phyloP scores from a whole-genome alignment of 75 land plant species.

The Pinus tabuliformis region DNA sequence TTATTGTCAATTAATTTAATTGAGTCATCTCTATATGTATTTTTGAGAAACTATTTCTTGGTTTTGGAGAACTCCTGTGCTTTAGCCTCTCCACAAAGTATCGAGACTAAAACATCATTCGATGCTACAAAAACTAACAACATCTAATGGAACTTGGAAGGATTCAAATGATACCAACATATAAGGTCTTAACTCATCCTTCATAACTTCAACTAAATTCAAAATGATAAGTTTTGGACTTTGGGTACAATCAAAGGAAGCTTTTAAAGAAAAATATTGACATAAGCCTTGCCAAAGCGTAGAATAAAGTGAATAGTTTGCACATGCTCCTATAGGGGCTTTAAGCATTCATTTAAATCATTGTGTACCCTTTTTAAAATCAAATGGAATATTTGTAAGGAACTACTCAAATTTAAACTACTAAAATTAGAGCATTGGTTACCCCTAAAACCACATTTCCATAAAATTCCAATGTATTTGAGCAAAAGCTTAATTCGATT shows the following conservation, averaged over 20 bases:
- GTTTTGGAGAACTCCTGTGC: too few species aligned
- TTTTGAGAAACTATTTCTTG: too few species aligned
- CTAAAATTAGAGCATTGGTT: constrained; percentile 12
- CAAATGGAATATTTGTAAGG: constrained; percentile 32
- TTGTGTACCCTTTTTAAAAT: constrained; percentile 27
- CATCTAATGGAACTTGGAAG: constrained; percentile 31
- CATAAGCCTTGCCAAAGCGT: constrained; percentile 21
- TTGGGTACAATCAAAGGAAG: background rate
- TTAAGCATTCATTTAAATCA: constrained; percentile 11
- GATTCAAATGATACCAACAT: constrained; percentile 36
- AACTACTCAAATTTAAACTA: constrained; percentile 19
- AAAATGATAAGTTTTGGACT: constrained; percentile 7
- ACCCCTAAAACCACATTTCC: constrained; percentile 8
- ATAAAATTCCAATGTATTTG: constrained; percentile 24
- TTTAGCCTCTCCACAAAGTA: too few species aligned
- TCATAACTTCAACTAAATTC: constrained; percentile 21
- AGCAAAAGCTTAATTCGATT: constrained; percentile 25
- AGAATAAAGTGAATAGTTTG: constrained; percentile 24
- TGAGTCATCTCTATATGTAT: too few species aligned
- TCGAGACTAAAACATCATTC: too few species aligned
- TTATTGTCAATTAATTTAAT: too few species aligned
- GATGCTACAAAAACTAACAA: background rate
- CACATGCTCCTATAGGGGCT: constrained; percentile 10
- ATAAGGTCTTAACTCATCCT: constrained; percentile 31
- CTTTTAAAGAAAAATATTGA: constrained; percentile 25